phyloP scores from a whole-genome alignment of 352 stramenopile genomes.

The Ophiocytium majus region DNA sequence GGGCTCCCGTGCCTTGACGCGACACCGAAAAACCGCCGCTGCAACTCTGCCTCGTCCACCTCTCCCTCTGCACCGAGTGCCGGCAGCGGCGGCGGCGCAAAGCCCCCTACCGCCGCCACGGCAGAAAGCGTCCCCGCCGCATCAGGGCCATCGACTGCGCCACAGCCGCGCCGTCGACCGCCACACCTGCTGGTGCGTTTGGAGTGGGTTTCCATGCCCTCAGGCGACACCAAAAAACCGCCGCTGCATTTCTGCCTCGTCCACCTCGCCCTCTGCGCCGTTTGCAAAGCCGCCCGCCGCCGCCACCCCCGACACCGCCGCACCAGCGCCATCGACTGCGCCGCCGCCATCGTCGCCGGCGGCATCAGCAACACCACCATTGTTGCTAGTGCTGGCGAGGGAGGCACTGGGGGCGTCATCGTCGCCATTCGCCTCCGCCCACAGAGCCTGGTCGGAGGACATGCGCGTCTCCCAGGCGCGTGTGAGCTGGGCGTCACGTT shows the following conservation, averaged over 20 bases:
- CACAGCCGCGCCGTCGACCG: too few relatives aligned
- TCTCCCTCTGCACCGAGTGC: background rate
- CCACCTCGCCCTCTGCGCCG: background rate
- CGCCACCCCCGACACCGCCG: background rate
- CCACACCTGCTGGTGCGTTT: too few relatives aligned
- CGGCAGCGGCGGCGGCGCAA: too few relatives aligned
- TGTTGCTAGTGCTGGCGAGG: background rate
- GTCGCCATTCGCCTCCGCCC: background rate
- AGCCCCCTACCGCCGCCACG: too few relatives aligned
- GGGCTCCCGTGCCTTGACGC: too few relatives aligned
- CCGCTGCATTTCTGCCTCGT: background rate
- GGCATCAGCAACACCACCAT: conserved; percentile 18
- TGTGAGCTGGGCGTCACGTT: too few relatives aligned
- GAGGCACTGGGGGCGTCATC: too few relatives aligned
- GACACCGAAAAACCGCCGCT: background rate
- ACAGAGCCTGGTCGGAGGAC: background rate
- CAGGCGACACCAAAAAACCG: background rate
- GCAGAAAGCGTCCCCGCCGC: background rate
- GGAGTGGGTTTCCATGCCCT: too few relatives aligned
- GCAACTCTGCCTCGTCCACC: background rate
- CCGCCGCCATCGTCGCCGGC: conserved; percentile 14
- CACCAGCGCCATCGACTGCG: background rate
- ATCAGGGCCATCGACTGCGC: background rate
- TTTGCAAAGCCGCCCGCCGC: background rate
- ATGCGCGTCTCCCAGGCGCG: conserved; percentile 4